These are phyloP conservation scores for Blepharisma undulans DNA, from an alignment of 169 alveolate species.

Conservation along the genomic window DNA sequence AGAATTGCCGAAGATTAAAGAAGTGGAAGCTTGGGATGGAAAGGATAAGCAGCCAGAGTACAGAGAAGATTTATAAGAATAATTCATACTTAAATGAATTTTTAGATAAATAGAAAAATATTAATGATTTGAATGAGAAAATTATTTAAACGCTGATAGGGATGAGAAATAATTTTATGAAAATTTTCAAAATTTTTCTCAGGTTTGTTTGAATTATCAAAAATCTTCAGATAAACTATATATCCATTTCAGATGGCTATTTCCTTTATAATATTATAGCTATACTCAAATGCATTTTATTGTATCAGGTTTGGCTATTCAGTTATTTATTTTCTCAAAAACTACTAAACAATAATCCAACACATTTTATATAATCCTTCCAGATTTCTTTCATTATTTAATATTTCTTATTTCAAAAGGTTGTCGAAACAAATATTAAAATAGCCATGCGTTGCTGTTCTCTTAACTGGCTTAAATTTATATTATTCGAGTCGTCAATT, in stretches of 20 bases:
- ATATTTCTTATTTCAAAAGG: not conserved
- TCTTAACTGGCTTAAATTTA: not conserved
- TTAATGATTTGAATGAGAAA: not conserved
- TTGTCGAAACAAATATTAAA: not conserved
- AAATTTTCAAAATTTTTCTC: too few species aligned
- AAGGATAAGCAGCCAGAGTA: not conserved
- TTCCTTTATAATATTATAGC: not conserved
- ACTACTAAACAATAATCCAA: too few species aligned
- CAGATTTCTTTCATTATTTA: not conserved
- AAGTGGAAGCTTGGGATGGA: constrained; percentile 16
- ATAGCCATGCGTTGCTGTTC: not conserved
- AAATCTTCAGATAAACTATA: too few species aligned
- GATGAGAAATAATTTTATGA: too few species aligned
- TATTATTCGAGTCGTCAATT: not conserved
- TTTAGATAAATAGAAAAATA: too few species aligned
- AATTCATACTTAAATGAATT: not conserved
- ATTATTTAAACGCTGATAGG: too few species aligned
- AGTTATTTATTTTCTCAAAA: too few species aligned
- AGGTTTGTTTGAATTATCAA: too few species aligned
- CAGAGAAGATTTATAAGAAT: not conserved
- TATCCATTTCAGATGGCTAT: too few species aligned
- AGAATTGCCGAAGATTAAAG: not conserved
- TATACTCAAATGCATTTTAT: too few species aligned
- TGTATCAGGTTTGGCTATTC: not conserved
- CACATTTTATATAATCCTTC: not conserved